These are phyloP conservation scores for Chlorella sp. DNA, from an alignment of 139 green algal species.

Conservation along the genomic window DNA sequence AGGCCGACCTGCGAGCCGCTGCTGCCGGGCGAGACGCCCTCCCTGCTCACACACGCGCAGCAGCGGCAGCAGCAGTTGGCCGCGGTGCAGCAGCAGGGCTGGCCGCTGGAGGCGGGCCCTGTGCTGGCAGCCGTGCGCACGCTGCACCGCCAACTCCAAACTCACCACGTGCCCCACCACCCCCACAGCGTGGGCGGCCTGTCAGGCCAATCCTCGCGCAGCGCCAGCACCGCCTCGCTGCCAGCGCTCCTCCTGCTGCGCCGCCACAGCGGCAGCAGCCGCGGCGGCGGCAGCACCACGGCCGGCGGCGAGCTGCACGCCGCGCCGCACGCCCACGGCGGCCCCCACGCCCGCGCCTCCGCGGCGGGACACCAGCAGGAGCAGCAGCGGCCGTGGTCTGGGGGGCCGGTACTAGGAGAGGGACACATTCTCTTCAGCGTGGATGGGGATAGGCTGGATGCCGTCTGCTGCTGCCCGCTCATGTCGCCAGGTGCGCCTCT, in stretches of 20 bases:
- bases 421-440: constrained; percentile 34
- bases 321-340: too few species aligned
- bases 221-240: too few species aligned
- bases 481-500: constrained; percentile 13
- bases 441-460: constrained; percentile 40
- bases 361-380: too few species aligned
- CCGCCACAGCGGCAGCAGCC: too few species aligned
- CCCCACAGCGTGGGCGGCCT: not conserved
- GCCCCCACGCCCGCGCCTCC: too few species aligned
- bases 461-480: constrained; percentile 39
- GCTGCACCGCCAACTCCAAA: constrained; percentile 6
- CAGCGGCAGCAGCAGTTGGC: not conserved
- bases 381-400: too few species aligned
- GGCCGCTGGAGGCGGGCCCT: not conserved
- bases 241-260: too few species aligned
- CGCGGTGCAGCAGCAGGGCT: constrained; percentile 4
- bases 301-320: too few species aligned
- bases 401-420: not conserved
- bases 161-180: not conserved
- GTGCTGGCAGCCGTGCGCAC: constrained; percentile 9
- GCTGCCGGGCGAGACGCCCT: constrained; percentile 16
- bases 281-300: too few species aligned
- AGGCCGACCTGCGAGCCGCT: too few species aligned
- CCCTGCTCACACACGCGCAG: constrained; percentile 1
- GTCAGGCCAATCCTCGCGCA: too few species aligned